Conservation (phyloP, 768 basidiomycete species). For the Lactarius evosmus region DNA sequence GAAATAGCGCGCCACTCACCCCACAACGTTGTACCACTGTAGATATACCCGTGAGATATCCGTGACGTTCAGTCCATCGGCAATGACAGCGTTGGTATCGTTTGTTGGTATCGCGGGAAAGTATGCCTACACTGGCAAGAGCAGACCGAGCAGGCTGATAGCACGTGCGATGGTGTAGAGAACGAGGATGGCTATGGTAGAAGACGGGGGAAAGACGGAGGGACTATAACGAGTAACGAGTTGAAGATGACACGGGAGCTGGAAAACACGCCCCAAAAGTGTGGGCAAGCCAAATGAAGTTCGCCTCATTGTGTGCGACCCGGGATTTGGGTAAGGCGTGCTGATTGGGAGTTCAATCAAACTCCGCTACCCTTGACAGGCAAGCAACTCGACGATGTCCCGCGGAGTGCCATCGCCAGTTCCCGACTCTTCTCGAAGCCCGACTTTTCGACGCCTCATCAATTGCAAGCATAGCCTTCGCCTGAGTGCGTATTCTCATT, state of each 20-base stretch:
- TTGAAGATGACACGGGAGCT: background rate
- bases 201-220: background rate
- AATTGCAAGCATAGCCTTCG: too few species aligned
- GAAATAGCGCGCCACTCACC: conserved; percentile 10
- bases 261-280: conserved; percentile 6
- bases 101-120: conserved; percentile 75
- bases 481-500: too few species aligned
- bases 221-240: background rate
- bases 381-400: too few species aligned
- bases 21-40: conserved; percentile 56
- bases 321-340: too few species aligned
- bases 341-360: too few species aligned
- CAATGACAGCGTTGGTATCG: conserved; percentile 45
- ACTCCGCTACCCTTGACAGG: too few species aligned
- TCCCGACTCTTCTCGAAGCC: conserved; percentile 55
- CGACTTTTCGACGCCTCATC: conserved; percentile 47
- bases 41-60: conserved; percentile 57
- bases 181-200: conserved; percentile 3
- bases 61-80: conserved; percentile 47
- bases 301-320: too few species aligned
- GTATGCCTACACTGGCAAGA: conserved; percentile 43
- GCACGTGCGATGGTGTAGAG: background rate
- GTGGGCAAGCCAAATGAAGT: conserved; percentile 3
- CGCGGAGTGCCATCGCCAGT: too few species aligned
- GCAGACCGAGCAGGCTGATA: conserved; percentile 11